These are phyloP conservation scores for Amanita pallidorosea DNA, from an alignment of 768 basidiomycete genomes.

Conservation along the genomic window DNA sequence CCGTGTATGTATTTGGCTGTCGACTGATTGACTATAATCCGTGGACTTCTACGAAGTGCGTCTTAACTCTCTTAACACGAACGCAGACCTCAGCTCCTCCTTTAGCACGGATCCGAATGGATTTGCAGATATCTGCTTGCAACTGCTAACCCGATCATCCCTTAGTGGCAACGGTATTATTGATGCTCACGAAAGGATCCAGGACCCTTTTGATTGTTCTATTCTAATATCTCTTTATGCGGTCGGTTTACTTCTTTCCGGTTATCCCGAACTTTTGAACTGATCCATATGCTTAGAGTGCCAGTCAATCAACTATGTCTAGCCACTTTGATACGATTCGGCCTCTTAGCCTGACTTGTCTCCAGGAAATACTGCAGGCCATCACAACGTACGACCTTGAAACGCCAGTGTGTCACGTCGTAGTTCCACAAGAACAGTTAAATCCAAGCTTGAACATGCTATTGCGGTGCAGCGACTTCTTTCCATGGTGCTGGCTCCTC, in stretches of 20 bases:
- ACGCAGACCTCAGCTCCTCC: neutral
- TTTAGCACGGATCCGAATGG: constrained; percentile 2
- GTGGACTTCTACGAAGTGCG: constrained; percentile 10
- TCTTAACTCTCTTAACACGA: neutral
- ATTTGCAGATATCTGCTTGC: constrained; percentile 8
- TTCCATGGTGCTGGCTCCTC: constrained; percentile 56
- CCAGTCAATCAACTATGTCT: neutral
- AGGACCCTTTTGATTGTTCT: constrained; percentile 22
- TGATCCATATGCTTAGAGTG: neutral
- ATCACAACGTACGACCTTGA: constrained; percentile 21
- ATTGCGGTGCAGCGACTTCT: constrained; percentile 43
- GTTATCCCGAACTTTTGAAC: neutral
- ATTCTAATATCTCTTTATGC: constrained; percentile 33
- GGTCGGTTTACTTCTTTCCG: constrained; percentile 14
- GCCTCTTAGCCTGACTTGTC: constrained; percentile 32
- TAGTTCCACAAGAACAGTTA: constrained; percentile 14
- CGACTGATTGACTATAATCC: constrained; percentile 19
- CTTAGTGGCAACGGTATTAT: constrained; percentile 4
- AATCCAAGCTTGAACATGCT: constrained; percentile 39
- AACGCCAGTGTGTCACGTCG: neutral
- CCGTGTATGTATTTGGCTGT: constrained; percentile 40
- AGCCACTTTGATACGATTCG: neutral
- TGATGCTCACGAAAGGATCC: constrained; percentile 9
- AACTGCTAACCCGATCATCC: constrained; percentile 11
- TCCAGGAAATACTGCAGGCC: constrained; percentile 34